Evolutionary conservation across 2,329 filamentous ascomycete species (phyloP), one percentile per base, ranked within the genome.

Genomic region (Colletotrichum tofieldiae): DNA sequence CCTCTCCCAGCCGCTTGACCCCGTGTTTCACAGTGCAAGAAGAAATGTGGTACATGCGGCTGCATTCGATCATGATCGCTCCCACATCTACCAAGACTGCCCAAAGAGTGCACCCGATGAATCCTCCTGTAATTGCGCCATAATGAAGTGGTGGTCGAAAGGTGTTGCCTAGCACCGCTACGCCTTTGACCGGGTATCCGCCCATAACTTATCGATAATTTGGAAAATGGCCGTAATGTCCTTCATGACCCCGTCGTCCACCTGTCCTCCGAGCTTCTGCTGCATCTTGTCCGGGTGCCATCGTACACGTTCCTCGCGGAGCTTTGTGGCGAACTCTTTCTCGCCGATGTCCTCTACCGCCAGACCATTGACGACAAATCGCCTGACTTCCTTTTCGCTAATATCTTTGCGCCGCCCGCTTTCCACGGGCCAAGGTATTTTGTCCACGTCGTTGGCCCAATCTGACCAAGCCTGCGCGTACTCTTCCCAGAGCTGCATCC

Each of bases 261-360:
- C 90, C 71, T 90, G 84, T 0, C 89, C 90, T 3, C 94, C 94
- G 72, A 97, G 92, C 65, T 91, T 90, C 83, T 98, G 96, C 85
- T 98, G 94, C 67, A 98, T 93, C 86, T 98, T 99, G 83, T 99
- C 96, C 5, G 96, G 96, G 84, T 99, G 96, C 96, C 96, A 99
- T 20, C 95, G 88, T 23, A 98, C 92, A 63, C 96, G 90, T 84
- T 99, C 96, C 6, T 90, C 85, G 82, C 97, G 98, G 64, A 98
- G 85, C 70, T 81, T 84, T 9, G 84, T 82, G 26, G 86, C 79
- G 62, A 87, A 86, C 12, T 83, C 82, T 70, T 78, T 82, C 76
- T 86, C 84, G 26, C 86, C 86, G 2, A 85, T 76, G 2, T 84
- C 82, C 37, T 83, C 82, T 29, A 85, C 47, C 32, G 68, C 75